Evolutionary conservation across 2,329 filamentous ascomycete species (phyloP).

Genomic region (Sphaerulina vaccinii): DNA sequence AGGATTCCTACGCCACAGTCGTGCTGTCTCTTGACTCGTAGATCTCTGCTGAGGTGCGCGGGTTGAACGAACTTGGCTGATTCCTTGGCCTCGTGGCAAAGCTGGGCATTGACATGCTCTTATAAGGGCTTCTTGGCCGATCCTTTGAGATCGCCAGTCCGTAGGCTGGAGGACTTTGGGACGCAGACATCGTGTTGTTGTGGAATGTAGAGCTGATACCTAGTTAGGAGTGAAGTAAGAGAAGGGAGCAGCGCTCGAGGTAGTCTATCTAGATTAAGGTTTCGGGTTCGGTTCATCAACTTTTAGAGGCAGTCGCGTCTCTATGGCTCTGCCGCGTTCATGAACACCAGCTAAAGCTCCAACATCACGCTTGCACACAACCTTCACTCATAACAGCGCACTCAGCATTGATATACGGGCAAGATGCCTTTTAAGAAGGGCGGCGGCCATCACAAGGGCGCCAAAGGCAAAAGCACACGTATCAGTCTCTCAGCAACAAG

Average conservation of each 20-base stretch:
- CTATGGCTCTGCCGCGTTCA: not conserved
- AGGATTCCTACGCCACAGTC: too few relatives aligned
- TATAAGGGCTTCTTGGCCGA: too few relatives aligned
- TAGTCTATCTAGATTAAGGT: too few relatives aligned
- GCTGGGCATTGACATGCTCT: not conserved
- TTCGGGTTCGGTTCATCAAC: too few relatives aligned
- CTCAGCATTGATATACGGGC: not conserved
- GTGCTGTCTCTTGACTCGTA: too few relatives aligned
- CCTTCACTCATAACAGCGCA: not conserved
- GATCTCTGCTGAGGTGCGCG: too few relatives aligned
- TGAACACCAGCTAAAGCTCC: not conserved
- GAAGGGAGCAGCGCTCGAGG: too few relatives aligned
- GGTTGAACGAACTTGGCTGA: conserved; percentile 5
- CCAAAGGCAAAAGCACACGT: conserved; percentile 23
- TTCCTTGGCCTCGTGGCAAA: conserved; percentile 5
- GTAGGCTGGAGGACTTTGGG: too few relatives aligned
- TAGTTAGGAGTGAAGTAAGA: too few relatives aligned
- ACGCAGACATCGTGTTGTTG: too few relatives aligned
- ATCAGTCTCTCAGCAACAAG: conserved; percentile 23
- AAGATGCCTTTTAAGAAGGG: conserved; percentile 34
- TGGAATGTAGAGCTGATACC: too few relatives aligned
- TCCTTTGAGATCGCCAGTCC: too few relatives aligned
- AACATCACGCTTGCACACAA: not conserved
- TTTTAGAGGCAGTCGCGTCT: conserved; percentile 1
- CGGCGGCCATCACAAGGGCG: conserved; percentile 26